phyloP scores from a whole-genome alignment of 2,329 filamentous ascomycete genomes.

The Trichoderma endophyticum region DNA sequence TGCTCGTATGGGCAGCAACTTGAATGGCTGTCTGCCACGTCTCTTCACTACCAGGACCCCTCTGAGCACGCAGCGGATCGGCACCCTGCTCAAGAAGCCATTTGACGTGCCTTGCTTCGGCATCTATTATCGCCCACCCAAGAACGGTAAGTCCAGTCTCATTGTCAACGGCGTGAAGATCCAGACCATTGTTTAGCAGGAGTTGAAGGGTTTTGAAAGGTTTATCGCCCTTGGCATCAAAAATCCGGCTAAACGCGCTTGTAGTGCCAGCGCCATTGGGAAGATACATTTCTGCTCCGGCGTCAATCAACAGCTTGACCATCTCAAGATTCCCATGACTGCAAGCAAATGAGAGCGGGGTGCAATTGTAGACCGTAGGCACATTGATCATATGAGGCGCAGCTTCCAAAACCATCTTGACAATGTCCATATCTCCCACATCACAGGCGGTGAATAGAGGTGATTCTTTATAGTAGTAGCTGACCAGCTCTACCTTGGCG shows the following conservation, averaged over 20 bases:
- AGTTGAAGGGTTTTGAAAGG: conserved; percentile 20
- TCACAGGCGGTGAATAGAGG: conserved; percentile 23
- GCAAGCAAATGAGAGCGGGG: conserved; percentile 23
- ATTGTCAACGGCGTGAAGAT: conserved; percentile 20
- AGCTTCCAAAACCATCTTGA: conserved; percentile 22
- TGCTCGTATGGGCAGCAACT: not conserved
- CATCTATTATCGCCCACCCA: conserved; percentile 20
- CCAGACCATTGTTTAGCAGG: conserved; percentile 23
- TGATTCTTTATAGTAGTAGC: conserved; percentile 21
- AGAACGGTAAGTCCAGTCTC: conserved; percentile 21
- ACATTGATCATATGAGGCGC: conserved; percentile 23
- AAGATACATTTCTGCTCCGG: conserved; percentile 22
- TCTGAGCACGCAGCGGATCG: conserved; percentile 22
- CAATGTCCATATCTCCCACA: conserved; percentile 16
- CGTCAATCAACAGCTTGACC: conserved; percentile 23
- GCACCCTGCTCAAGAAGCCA: conserved; percentile 25
- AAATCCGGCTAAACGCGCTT: conserved; percentile 17
- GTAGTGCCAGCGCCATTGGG: conserved; percentile 9
- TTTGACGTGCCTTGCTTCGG: conserved; percentile 20
- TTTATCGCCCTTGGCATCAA: conserved; percentile 7
- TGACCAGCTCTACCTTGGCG: conserved; percentile 18
- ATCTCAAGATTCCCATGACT: conserved; percentile 14
- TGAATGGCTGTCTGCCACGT: conserved; percentile 23
- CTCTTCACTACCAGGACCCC: not conserved
- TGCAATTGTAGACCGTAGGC: conserved; percentile 11